These are phyloP conservation scores for Claviceps citrina DNA, from an alignment of 2,329 filamentous ascomycete species.

Conservation along the genomic window DNA sequence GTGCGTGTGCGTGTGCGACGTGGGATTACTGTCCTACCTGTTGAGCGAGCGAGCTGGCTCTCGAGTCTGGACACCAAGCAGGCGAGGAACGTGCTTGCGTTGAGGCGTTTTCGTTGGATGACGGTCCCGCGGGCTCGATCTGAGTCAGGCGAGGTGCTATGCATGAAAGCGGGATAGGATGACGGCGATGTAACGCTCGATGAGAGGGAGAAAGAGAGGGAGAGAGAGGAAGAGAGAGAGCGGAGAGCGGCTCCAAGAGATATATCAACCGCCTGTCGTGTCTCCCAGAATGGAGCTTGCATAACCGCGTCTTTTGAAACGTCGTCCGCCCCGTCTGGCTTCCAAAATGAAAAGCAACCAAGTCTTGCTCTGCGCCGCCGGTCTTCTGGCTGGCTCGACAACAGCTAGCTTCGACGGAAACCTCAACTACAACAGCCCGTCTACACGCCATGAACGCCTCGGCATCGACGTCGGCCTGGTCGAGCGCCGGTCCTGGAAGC, in stretches of 20 bases:
- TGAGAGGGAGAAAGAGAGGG: no score
- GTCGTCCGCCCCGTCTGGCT: background rate
- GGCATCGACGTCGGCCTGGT: slow-evolving; percentile 50
- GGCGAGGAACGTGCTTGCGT: background rate
- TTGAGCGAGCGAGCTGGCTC: background rate
- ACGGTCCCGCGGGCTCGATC: background rate
- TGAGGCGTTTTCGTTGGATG: background rate
- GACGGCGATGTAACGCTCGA: background rate
- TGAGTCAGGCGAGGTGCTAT: background rate
- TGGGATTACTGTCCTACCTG: background rate
- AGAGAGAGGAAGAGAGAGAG: background rate
- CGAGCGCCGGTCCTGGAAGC: slow-evolving; percentile 34
- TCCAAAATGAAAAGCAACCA: slow-evolving; percentile 3
- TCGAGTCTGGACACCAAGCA: background rate
- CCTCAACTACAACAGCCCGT: slow-evolving; percentile 54
- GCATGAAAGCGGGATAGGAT: background rate
- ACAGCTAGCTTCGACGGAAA: slow-evolving; percentile 25
- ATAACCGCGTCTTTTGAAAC: no score
- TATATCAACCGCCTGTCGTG: background rate
- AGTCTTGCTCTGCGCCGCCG: background rate
- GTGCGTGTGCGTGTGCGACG: background rate
- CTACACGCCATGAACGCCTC: slow-evolving; percentile 44
- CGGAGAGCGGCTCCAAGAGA: background rate
- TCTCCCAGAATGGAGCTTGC: background rate
- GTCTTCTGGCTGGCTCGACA: slow-evolving; percentile 1